These are phyloP conservation scores for Linnemannia exigua DNA, from an alignment of 192 early-diverging fungal genomes.

Conservation along the genomic window DNA sequence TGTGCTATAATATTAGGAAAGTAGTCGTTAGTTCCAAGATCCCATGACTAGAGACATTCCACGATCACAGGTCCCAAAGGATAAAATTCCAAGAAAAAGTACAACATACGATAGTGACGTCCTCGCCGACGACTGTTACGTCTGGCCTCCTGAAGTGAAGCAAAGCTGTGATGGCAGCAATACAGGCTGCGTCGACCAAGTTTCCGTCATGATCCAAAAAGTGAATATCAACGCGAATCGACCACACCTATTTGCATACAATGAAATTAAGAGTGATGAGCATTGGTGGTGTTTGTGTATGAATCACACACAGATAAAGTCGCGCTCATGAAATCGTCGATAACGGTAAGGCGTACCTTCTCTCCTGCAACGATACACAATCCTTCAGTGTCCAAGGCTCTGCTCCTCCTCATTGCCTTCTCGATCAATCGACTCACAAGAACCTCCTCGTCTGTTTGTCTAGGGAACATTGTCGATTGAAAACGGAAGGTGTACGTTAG, in stretches of 20 bases:
- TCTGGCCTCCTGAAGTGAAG: slow-evolving; percentile 96
- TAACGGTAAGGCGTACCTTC: slow-evolving; percentile 68
- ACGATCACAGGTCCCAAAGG: neutral
- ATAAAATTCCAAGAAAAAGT: slow-evolving; percentile 4
- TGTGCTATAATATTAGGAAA: slow-evolving; percentile 73
- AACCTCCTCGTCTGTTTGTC: slow-evolving; percentile 87
- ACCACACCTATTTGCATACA: slow-evolving; percentile 90
- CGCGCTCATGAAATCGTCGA: neutral
- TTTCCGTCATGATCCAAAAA: slow-evolving; percentile 97
- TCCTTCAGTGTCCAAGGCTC: slow-evolving; percentile 96
- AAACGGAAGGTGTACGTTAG: neutral
- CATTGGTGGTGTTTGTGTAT: too few species aligned
- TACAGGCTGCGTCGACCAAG: slow-evolving; percentile 90
- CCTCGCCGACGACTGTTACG: slow-evolving; percentile 92
- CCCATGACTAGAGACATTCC: neutral
- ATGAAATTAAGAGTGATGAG: too few species aligned
- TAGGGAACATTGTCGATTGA: slow-evolving; percentile 23
- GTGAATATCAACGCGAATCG: slow-evolving; percentile 89
- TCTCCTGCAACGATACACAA: slow-evolving; percentile 96
- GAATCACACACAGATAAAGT: too few species aligned
- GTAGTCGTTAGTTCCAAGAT: neutral
- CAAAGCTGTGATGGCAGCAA: slow-evolving; percentile 91
- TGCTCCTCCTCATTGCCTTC: slow-evolving; percentile 83
- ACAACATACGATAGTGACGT: slow-evolving; percentile 86
- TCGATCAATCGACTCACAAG: slow-evolving; percentile 89